These are phyloP conservation scores for Penstemon barbatus DNA, from an alignment of 257 asterid species.

Conservation along the genomic window DNA sequence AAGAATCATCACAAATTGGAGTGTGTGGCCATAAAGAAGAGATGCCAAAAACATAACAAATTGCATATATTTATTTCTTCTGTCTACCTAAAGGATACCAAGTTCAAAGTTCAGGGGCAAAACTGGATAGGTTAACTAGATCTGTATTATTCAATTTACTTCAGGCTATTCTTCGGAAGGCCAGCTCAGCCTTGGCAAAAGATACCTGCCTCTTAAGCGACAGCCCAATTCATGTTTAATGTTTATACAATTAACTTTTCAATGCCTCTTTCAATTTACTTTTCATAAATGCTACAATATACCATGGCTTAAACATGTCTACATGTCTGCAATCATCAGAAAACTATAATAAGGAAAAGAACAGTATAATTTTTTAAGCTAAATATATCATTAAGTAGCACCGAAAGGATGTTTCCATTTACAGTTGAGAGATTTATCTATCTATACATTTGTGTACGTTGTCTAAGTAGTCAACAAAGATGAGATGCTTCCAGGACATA, in stretches of 20 bases:
- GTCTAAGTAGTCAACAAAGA: no score
- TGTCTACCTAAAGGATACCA: neutral
- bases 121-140: conserved; percentile 5
- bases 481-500: no score
- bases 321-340: no score
- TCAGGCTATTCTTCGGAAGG: conserved; percentile 6
- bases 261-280: neutral
- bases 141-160: neutral
- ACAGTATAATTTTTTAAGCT: no score
- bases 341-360: no score
- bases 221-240: neutral
- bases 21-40: conserved; percentile 9
- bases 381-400: no score
- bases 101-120: neutral
- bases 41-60: conserved; percentile 5
- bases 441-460: no score
- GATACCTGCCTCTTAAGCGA: neutral
- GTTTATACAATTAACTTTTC: neutral
- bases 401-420: no score
- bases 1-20: conserved; percentile 1
- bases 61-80: neutral
- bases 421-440: no score
- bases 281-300: neutral
- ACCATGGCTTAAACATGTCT: neutral
- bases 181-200: conserved; percentile 3